These are phyloP conservation scores for Epichloe gansuensis DNA, from an alignment of 2,329 filamentous ascomycete species.

Conservation along the genomic window DNA sequence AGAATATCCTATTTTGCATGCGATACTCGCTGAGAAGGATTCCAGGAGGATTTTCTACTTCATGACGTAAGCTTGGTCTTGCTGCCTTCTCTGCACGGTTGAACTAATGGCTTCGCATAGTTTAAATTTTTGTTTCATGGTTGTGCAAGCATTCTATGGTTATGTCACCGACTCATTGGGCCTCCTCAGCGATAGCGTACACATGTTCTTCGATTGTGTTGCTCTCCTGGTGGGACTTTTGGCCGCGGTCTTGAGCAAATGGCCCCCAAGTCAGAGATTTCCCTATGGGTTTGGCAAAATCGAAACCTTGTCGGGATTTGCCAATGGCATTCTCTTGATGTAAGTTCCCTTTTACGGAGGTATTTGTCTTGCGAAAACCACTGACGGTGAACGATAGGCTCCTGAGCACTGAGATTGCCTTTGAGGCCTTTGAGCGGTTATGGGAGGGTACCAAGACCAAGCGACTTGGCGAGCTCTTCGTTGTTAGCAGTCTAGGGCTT, in stretches of 20 bases:
- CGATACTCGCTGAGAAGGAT: conserved; percentile 81
- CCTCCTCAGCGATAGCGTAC: conserved; percentile 92
- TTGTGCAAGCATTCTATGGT: conserved; percentile 86
- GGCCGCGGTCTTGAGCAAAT: conserved; percentile 91
- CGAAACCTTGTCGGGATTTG: conserved; percentile 90
- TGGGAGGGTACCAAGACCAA: conserved; percentile 75
- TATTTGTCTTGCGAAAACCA: not conserved
- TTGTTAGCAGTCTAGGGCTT: conserved; percentile 78
- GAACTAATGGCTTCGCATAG: conserved; percentile 29
- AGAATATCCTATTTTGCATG: conserved; percentile 66
- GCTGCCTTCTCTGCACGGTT: not conserved
- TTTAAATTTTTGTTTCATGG: conserved; percentile 90
- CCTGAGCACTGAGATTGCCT: conserved; percentile 90
- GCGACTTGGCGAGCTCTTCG: conserved; percentile 71
- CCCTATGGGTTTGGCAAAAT: conserved; percentile 96
- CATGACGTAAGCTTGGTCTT: conserved; percentile 53
- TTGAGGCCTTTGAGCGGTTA: conserved; percentile 82
- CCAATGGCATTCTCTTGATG: conserved; percentile 91
- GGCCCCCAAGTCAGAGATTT: conserved; percentile 79
- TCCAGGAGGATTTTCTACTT: conserved; percentile 96
- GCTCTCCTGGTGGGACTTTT: conserved; percentile 82
- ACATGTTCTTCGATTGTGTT: conserved; percentile 98
- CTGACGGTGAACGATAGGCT: conserved; percentile 39
- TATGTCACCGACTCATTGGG: conserved; percentile 88
- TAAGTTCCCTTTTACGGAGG: conserved; percentile 26